Evolutionary conservation across 1,284 basidiomycete genomes (phyloP).

Genomic region (Wallemia mellicola): DNA sequence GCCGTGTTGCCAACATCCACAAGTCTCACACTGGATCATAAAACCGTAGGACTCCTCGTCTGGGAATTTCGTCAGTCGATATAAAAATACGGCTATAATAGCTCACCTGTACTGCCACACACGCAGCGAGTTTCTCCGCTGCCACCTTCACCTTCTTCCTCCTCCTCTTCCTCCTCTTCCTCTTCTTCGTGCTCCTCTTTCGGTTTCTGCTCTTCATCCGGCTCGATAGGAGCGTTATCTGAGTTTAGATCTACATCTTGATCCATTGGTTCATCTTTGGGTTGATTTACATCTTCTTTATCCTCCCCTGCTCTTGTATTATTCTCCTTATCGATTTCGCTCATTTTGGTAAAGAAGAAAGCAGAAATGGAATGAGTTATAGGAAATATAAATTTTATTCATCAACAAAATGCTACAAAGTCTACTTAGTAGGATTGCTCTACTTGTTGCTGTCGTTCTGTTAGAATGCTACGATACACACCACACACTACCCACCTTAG

Average conservation of each 20-base stretch:
- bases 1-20: conserved; percentile 95
- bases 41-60: conserved; percentile 32
- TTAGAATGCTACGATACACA: no score
- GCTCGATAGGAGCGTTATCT: no score
- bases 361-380: no score
- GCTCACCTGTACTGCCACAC: conserved; percentile 59
- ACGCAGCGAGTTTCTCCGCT: conserved; percentile 73
- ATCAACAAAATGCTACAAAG: no score
- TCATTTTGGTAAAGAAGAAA: no score
- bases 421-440: no score
- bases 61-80: conserved; percentile 14
- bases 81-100: not conserved
- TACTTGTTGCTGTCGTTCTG: not conserved
- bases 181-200: conserved; percentile 7
- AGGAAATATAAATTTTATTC: no score
- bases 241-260: no score
- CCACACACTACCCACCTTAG: not conserved
- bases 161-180: conserved; percentile 11
- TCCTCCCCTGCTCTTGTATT: no score
- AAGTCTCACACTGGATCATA: conserved; percentile 93
- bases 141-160: conserved; percentile 30
- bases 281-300: not conserved
- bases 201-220: no score
- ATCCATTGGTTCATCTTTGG: not conserved
- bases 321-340: no score